Evolutionary conservation across 441 rosid genomes (phyloP).

Genomic region (Populus trichocarpa): DNA sequence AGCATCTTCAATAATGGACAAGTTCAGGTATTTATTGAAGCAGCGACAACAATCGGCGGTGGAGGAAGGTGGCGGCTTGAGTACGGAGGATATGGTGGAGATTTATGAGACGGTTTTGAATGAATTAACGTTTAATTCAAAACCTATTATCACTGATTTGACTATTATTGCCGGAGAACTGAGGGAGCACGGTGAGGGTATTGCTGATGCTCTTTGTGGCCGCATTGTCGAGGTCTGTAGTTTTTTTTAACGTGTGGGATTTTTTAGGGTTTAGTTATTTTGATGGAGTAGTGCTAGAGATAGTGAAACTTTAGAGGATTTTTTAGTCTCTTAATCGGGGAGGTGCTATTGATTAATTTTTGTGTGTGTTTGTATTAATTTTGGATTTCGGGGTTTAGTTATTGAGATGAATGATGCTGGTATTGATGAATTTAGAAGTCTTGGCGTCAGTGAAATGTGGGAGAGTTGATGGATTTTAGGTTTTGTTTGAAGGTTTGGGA

Average conservation of each 20-base stretch:
- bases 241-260: constrained; percentile 3
- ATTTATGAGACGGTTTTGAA: constrained; percentile 61
- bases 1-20: constrained; percentile 41
- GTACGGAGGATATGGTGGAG: constrained; percentile 59
- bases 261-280: background rate
- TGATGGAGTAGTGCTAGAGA: background rate
- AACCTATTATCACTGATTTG: constrained; percentile 96
- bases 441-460: background rate
- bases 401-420: background rate
- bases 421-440: background rate
- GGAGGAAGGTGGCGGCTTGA: constrained; percentile 32
- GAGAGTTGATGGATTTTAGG: background rate
- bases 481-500: background rate
- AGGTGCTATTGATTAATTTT: background rate
- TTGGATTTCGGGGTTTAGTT: background rate
- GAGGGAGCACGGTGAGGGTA: constrained; percentile 75
- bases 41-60: constrained; percentile 42
- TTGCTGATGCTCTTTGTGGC: constrained; percentile 81
- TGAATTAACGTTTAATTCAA: constrained; percentile 83
- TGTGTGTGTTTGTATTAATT: background rate
- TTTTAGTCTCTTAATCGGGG: background rate
- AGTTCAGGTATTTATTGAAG: constrained; percentile 49
- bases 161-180: constrained; percentile 94
- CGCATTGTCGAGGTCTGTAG: constrained; percentile 80
- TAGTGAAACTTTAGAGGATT: background rate